A percentile compares a stretch with the other conserved stretches of the same genome.
These are phyloP conservation scores for Pseudotsuga menziesii DNA, from an alignment of 75 land plant genomes.

Conservation along the genomic window DNA sequence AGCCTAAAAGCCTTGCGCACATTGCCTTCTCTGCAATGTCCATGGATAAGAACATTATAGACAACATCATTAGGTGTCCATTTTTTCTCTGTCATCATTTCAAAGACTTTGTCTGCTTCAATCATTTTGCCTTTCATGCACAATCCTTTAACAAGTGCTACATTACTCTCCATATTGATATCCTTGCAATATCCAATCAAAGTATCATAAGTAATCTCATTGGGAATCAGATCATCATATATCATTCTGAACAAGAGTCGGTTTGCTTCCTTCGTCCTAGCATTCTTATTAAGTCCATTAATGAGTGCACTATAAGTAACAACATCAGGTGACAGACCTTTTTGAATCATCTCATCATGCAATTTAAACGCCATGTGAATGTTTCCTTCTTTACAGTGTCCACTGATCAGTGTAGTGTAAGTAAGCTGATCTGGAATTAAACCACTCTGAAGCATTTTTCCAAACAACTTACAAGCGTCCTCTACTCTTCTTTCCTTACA, in stretches of 20 bases:
- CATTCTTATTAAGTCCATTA: constrained; percentile 55
- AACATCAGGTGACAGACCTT: constrained; percentile 60
- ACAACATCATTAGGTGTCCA: constrained; percentile 39
- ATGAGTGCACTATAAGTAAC: constrained; percentile 71
- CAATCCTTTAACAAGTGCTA: constrained; percentile 63
- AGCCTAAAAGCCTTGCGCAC: constrained; percentile 33
- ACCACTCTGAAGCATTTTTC: constrained; percentile 41
- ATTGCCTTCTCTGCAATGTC: constrained; percentile 53
- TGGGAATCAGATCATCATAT: constrained; percentile 47
- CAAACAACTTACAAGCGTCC: constrained; percentile 41
- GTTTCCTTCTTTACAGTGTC: constrained; percentile 59
- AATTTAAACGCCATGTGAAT: constrained; percentile 34
- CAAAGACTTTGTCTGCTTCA: constrained; percentile 65
- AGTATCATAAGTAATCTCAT: constrained; percentile 54
- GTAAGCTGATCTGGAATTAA: constrained; percentile 51
- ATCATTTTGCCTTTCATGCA: constrained; percentile 70
- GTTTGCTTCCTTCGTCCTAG: constrained; percentile 60
- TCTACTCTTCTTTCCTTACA: constrained; percentile 39
- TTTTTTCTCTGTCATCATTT: constrained; percentile 38
- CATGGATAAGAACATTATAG: constrained; percentile 69
- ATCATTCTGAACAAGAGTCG: constrained; percentile 43
- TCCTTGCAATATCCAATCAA: constrained; percentile 45
- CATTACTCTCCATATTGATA: constrained; percentile 29
- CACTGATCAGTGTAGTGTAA: constrained; percentile 66
- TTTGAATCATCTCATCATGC: constrained; percentile 54